phyloP scores from a whole-genome alignment of 176 grass and related monocot genomes.

The Poa pratensis region DNA sequence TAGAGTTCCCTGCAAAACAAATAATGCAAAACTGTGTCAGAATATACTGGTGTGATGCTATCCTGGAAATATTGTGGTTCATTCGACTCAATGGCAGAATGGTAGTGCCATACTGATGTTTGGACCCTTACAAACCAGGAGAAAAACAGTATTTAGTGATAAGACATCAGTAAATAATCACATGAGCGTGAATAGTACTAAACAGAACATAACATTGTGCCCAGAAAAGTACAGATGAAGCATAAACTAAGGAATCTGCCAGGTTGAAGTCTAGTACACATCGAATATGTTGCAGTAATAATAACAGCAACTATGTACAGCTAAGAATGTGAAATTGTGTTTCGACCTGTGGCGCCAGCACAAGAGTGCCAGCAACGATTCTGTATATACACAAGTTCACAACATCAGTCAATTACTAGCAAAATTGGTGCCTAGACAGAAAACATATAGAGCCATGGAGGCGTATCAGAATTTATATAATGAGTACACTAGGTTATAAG shows the following conservation, averaged over 20 bases:
- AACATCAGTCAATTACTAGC: background rate
- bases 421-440: background rate
- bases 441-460: background rate
- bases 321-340: background rate
- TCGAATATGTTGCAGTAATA: background rate
- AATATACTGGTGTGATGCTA: background rate
- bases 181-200: background rate
- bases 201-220: background rate
- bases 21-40: background rate
- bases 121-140: background rate
- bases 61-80: background rate
- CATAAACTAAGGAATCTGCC: background rate
- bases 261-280: background rate
- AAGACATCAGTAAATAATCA: background rate
- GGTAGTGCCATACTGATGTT: background rate
- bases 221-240: background rate
- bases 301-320: background rate
- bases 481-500: no score
- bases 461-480: background rate
- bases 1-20: conserved; percentile 33
- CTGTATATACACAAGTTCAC: background rate
- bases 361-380: background rate
- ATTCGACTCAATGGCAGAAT: background rate
- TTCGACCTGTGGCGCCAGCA: background rate
- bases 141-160: background rate